phyloP scores from a whole-genome alignment of 1,284 basidiomycete genomes.

The Ustilago curta region DNA sequence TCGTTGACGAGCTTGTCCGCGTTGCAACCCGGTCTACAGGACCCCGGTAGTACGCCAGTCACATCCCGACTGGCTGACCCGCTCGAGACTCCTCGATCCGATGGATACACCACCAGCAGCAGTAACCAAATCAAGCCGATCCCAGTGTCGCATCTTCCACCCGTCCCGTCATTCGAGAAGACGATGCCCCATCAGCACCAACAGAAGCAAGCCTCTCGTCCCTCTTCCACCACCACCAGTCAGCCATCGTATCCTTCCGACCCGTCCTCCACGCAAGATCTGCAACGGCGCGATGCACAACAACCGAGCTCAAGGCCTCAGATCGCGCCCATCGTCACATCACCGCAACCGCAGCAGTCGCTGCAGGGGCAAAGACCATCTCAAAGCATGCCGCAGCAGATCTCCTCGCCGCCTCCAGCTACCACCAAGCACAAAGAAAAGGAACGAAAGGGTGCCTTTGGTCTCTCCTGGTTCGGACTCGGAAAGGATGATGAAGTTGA shows the following conservation, averaged over 20 bases:
- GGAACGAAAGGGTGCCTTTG: conserved; percentile 62
- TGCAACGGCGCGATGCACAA: conserved; percentile 19
- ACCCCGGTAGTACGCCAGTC: neutral
- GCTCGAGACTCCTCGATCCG: conserved; percentile 22
- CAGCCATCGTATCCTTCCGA: conserved; percentile 6
- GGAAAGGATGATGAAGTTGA: conserved; percentile 65
- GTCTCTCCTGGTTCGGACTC: conserved; percentile 66
- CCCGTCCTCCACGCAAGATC: conserved; percentile 2
- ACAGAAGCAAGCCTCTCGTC: conserved; percentile 18
- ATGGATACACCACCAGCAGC: conserved; percentile 6
- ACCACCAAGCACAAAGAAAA: conserved; percentile 49
- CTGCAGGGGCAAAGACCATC: conserved; percentile 1
- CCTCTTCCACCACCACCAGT: conserved; percentile 21
- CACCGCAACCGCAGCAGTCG: conserved; percentile 14
- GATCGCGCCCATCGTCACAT: conserved; percentile 23
- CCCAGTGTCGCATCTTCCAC: conserved; percentile 50
- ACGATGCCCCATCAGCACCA: conserved; percentile 28
- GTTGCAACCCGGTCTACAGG: conserved; percentile 8
- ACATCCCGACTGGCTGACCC: conserved; percentile 5
- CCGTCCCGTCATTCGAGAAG: conserved; percentile 58
- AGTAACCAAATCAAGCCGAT: conserved; percentile 49
- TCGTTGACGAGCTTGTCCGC: conserved; percentile 10
- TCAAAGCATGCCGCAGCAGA: conserved; percentile 6
- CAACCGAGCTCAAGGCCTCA: conserved; percentile 14
- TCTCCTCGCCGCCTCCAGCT: conserved; percentile 14